Percentiles rank a stretch among this genome's conserved stretches.
phyloP scores from a whole-genome alignment of 1,139 yeast genomes.

The Citeromyces siamensis region DNA sequence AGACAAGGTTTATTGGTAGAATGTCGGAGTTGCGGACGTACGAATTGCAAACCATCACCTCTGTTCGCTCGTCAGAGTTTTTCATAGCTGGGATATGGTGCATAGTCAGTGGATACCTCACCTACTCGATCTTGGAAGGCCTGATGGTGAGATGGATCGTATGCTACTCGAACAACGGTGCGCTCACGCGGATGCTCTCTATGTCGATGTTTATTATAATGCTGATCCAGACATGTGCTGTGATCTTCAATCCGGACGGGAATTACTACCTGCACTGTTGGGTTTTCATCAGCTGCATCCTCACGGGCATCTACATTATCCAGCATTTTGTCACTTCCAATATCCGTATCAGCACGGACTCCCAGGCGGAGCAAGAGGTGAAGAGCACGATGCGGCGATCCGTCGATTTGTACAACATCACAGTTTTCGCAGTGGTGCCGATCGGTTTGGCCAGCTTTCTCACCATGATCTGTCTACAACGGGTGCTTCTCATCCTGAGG shows the following conservation, averaged over 20 bases:
- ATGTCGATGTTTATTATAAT: slow-evolving; percentile 67
- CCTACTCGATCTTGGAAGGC: slow-evolving; percentile 80
- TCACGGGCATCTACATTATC: slow-evolving; percentile 72
- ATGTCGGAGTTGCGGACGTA: not conserved
- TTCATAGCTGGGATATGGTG: slow-evolving; percentile 72
- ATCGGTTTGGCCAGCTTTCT: slow-evolving; percentile 90
- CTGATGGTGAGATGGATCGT: slow-evolving; percentile 91
- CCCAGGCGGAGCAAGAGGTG: slow-evolving; percentile 4
- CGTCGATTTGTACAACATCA: slow-evolving; percentile 72
- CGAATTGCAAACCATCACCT: slow-evolving; percentile 23
- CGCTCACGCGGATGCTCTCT: slow-evolving; percentile 73
- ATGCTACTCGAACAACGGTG: slow-evolving; percentile 78
- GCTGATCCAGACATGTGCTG: slow-evolving; percentile 53
- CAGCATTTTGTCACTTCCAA: slow-evolving; percentile 89
- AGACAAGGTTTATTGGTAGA: slow-evolving; percentile 6
- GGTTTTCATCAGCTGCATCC: slow-evolving; percentile 77
- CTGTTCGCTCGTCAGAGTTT: slow-evolving; percentile 58
- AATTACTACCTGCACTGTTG: slow-evolving; percentile 76
- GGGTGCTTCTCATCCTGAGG: slow-evolving; percentile 65
- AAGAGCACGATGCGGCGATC: slow-evolving; percentile 39
- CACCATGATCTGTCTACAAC: slow-evolving; percentile 74
- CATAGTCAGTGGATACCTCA: slow-evolving; percentile 71
- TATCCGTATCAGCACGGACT: slow-evolving; percentile 37
- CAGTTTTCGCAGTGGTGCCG: slow-evolving; percentile 94
- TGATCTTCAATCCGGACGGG: slow-evolving; percentile 42